These are phyloP conservation scores for Cladosporium phlei DNA, from an alignment of 2,329 filamentous ascomycete genomes.

Conservation along the genomic window DNA sequence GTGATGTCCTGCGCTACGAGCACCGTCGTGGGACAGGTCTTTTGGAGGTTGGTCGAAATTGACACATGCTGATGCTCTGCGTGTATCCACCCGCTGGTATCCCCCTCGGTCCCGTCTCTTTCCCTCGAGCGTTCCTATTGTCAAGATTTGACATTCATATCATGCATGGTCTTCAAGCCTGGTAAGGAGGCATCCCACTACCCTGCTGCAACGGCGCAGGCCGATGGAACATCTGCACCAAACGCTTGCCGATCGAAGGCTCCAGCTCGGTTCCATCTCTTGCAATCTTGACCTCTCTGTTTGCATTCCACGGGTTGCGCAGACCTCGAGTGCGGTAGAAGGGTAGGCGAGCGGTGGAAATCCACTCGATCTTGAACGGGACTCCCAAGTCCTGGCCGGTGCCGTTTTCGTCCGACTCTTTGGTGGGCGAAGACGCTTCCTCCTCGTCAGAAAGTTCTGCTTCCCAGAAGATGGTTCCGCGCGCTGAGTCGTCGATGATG, in stretches of 20 bases:
- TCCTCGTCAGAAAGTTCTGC: slow-evolving; percentile 60
- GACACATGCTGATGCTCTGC: too few species aligned
- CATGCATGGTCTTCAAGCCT: too few species aligned
- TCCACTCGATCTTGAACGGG: slow-evolving; percentile 86
- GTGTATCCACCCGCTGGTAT: too few species aligned
- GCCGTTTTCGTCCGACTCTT: slow-evolving; percentile 35
- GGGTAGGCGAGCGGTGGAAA: slow-evolving; percentile 75
- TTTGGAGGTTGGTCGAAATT: too few species aligned
- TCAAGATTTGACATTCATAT: slow-evolving; percentile 13
- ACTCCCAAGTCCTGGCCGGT: slow-evolving; percentile 72
- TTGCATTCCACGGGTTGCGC: slow-evolving; percentile 91
- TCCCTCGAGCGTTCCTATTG: too few species aligned
- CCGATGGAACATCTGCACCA: slow-evolving; percentile 67
- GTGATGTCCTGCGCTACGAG: too few species aligned
- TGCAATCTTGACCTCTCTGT: slow-evolving; percentile 92
- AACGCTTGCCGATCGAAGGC: slow-evolving; percentile 67
- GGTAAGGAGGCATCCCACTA: neutral
- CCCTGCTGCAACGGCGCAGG: slow-evolving; percentile 13
- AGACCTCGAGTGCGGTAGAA: slow-evolving; percentile 86
- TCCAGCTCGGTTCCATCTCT: slow-evolving; percentile 92
- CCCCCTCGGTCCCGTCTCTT: too few species aligned
- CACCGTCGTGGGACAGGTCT: too few species aligned
- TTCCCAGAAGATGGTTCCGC: slow-evolving; percentile 98
- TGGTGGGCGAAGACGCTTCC: slow-evolving; percentile 22
- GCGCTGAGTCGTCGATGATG: slow-evolving; percentile 86